These are phyloP conservation scores for Penicillium verhagenii DNA, from an alignment of 495 filamentous ascomycete genomes.

Conservation along the genomic window DNA sequence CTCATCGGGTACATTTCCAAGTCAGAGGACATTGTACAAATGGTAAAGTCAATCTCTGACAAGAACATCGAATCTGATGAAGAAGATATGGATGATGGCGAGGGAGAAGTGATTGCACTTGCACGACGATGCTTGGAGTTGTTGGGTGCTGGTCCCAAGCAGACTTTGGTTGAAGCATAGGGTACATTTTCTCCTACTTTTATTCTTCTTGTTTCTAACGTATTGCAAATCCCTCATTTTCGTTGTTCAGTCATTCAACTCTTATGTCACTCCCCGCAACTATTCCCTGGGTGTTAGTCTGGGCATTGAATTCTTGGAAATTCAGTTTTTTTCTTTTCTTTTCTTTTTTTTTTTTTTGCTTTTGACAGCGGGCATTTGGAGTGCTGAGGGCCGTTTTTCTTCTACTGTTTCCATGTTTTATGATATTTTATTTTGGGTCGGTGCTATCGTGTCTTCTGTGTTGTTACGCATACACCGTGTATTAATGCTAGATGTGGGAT, in stretches of 20 bases:
- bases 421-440: slow-evolving; percentile 22
- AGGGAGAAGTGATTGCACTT: slow-evolving; percentile 91
- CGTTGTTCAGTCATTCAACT: slow-evolving; percentile 9
- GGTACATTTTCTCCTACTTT: too few species aligned
- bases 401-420: slow-evolving; percentile 16
- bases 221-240: slow-evolving; percentile 12
- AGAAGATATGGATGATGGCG: slow-evolving; percentile 85
- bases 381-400: slow-evolving; percentile 26
- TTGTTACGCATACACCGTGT: slow-evolving; percentile 36
- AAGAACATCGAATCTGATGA: slow-evolving; percentile 88
- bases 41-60: slow-evolving; percentile 88
- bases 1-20: slow-evolving; percentile 82
- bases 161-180: slow-evolving; percentile 57
- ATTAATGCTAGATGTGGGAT: slow-evolving; percentile 33
- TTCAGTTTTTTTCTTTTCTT: slow-evolving; percentile 8
- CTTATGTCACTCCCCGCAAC: slow-evolving; percentile 13
- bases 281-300: slow-evolving; percentile 31
- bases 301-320: slow-evolving; percentile 34
- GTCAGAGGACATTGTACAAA: slow-evolving; percentile 81
- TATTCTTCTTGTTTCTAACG: background rate
- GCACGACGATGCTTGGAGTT: slow-evolving; percentile 87
- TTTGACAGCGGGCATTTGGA: slow-evolving; percentile 41
- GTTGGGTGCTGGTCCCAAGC: slow-evolving; percentile 61
- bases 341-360: slow-evolving; percentile 8
- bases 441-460: slow-evolving; percentile 21